These are phyloP conservation scores for Crucihimalaya himalaica DNA, from an alignment of 345 rosid genomes.

Conservation along the genomic window DNA sequence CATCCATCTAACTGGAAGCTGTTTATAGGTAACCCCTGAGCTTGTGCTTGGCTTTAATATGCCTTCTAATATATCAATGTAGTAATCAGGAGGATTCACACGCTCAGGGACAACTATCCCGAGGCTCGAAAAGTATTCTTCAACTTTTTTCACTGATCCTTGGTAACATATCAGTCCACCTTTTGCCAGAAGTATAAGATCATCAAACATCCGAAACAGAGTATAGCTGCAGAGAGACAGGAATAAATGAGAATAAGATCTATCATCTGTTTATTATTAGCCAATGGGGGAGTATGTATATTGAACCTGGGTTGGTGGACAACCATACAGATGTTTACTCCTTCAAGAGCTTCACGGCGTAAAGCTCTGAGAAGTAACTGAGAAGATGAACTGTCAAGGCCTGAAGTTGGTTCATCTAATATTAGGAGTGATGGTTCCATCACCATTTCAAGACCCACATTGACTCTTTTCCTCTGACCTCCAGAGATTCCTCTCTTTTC, in stretches of 20 bases:
- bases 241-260: conserved; percentile 14
- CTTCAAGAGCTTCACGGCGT: conserved; percentile 98
- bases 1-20: conserved; percentile 98
- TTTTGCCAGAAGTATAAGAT: conserved; percentile 90
- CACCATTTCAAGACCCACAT: conserved; percentile 99
- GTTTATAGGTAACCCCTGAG: conserved; percentile 66
- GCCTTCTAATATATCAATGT: conserved; percentile 94
- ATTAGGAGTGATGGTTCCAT: conserved; percentile 99
- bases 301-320: conserved; percentile 93
- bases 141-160: conserved; percentile 94
- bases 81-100: conserved; percentile 95
- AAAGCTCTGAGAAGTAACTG: conserved; percentile 91
- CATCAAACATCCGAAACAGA: conserved; percentile 92
- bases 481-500: conserved; percentile 98
- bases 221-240: conserved; percentile 62
- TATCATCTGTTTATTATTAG: neutral
- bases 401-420: conserved; percentile 98
- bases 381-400: conserved; percentile 98
- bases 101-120: conserved; percentile 92
- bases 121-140: conserved; percentile 78
- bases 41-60: conserved; percentile 63
- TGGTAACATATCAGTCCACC: conserved; percentile 92
- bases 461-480: conserved; percentile 97
- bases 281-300: conserved; percentile 21
- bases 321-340: conserved; percentile 93